A percentile compares a stretch with the other conserved stretches of the same genome.
Evolutionary conservation across 2,329 filamentous ascomycete species (phyloP).

Genomic region (Grosmannia huntii): DNA sequence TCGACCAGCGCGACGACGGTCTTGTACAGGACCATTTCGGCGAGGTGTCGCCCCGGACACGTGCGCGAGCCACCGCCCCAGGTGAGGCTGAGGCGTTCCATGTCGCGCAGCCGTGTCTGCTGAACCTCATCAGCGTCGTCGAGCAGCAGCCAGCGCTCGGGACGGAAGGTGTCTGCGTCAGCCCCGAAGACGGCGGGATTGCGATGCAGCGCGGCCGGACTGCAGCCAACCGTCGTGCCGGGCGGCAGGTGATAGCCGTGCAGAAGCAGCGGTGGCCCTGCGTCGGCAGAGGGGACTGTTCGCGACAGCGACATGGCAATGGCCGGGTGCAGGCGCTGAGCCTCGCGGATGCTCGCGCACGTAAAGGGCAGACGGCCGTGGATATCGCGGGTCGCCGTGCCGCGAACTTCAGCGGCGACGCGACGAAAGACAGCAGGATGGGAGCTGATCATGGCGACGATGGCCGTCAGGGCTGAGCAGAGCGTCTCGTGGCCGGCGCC

Average conservation of each 20-base stretch:
- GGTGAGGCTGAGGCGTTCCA: conserved; percentile 35
- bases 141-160: conserved; percentile 32
- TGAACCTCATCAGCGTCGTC: conserved; percentile 13
- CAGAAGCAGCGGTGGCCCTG: conserved; percentile 15
- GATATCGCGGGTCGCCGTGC: conserved; percentile 14
- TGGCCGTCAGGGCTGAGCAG: conserved; percentile 37
- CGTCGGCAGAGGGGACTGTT: conserved; percentile 17
- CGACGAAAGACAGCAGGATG: conserved; percentile 20
- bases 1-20: conserved; percentile 26
- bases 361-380: conserved; percentile 20
- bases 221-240: conserved; percentile 37
- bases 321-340: conserved; percentile 37
- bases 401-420: conserved; percentile 20
- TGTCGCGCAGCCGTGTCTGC: conserved; percentile 17
- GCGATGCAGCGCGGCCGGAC: conserved; percentile 35
- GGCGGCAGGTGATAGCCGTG: conserved; percentile 28
- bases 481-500: conserved; percentile 43
- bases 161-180: conserved; percentile 29
- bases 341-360: conserved; percentile 35
- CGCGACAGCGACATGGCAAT: conserved; percentile 38
- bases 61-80: conserved; percentile 39
- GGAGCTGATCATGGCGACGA: conserved; percentile 32
- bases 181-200: conserved; percentile 35
- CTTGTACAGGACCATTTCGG: conserved; percentile 36
- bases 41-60: conserved; percentile 37